Evolutionary conservation across 306 rosid genomes (phyloP), one percentile per base, ranked within the genome.

Genomic region (Glycine soja): DNA sequence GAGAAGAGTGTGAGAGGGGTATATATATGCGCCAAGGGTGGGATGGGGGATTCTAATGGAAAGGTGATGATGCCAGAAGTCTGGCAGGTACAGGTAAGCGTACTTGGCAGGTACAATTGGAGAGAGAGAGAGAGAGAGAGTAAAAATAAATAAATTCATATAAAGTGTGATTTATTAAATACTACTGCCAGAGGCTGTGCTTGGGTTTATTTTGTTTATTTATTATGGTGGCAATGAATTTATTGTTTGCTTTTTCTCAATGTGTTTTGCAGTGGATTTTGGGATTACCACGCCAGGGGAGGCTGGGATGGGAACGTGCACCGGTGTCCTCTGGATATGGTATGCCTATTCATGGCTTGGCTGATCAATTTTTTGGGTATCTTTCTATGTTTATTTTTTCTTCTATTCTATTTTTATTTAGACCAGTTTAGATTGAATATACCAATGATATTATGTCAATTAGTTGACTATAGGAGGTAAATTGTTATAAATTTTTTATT

Each of bases 51-150:
- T 85, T 38, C 78, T 80, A 86, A 92, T 75, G 88, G 91, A 89
- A 90, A 91, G 97, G 89, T 78, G 63, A 79, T 82, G 97, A 88
- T 80, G 91, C 86, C 86, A 53, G 88, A 85, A 88, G 86, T 73
- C 54, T 75, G 89, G 88, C 90, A 92, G 95, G 97, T 95, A 95
- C 99, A 77, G 93, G 90, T 86, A 83, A 87, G 93, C 93, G 99
- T 95, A 95, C 99, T 92, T 88, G 90, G 86, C 86, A 74, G 97
- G 99, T 95, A 92, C 99, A 91, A 88, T 85, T 69, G 12, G 72
- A 24, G 1, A 24, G 1, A 24, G 30, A 24, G 30, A 24, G 30
- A 19, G 24, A 42, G 46, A 7, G 46, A 6, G 7, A 54, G 64
- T 57, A 18, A 57, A 57, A n/a, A n/a, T 57, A 15, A 56, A 57